Percentiles rank a stretch among this genome's conserved stretches.
Evolutionary conservation across 1,284 basidiomycete genomes (phyloP).

Genomic region (Schizophyllum amplum): DNA sequence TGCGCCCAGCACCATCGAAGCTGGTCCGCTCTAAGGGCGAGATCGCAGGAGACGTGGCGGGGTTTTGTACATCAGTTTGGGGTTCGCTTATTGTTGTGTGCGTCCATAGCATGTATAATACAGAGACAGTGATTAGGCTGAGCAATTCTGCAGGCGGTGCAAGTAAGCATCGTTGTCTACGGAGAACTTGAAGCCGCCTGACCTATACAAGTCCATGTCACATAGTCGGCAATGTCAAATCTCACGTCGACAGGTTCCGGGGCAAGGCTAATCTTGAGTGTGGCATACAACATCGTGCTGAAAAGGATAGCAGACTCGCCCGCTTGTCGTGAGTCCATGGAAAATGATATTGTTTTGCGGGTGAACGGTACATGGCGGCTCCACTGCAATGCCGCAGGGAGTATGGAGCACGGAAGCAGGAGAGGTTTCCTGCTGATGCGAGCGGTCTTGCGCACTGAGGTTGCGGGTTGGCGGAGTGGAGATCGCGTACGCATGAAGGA

Average conservation of each 20-base stretch:
- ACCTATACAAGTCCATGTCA: conserved; percentile 40
- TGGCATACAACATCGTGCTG: conserved; percentile 8
- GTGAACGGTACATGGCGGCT: conserved; percentile 33
- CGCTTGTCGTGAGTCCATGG: conserved; percentile 48
- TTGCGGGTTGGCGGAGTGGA: conserved; percentile 29
- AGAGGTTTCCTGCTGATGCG: conserved; percentile 21
- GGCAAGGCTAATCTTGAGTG: neutral
- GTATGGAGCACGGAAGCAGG: conserved; percentile 23
- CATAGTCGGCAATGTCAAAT: conserved; percentile 4
- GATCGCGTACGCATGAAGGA: conserved; percentile 55
- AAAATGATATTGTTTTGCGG: conserved; percentile 30
- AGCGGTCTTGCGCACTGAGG: conserved; percentile 22
- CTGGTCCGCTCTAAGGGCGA: conserved; percentile 16
- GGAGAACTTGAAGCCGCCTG: conserved; percentile 9
- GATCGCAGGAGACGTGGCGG: conserved; percentile 20
- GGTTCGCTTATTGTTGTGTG: conserved; percentile 34
- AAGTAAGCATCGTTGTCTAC: conserved; percentile 40
- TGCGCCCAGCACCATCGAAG: conserved; percentile 23
- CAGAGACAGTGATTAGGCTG: conserved; percentile 44
- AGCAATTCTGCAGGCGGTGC: conserved; percentile 33
- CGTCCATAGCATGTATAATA: conserved; percentile 58
- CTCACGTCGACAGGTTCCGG: conserved; percentile 11
- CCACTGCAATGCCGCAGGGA: conserved; percentile 36
- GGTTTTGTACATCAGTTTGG: conserved; percentile 17
- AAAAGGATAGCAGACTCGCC: conserved; percentile 49